Conservation (phyloP, 2,329 filamentous ascomycete species). For the Blastomyces silverae region DNA sequence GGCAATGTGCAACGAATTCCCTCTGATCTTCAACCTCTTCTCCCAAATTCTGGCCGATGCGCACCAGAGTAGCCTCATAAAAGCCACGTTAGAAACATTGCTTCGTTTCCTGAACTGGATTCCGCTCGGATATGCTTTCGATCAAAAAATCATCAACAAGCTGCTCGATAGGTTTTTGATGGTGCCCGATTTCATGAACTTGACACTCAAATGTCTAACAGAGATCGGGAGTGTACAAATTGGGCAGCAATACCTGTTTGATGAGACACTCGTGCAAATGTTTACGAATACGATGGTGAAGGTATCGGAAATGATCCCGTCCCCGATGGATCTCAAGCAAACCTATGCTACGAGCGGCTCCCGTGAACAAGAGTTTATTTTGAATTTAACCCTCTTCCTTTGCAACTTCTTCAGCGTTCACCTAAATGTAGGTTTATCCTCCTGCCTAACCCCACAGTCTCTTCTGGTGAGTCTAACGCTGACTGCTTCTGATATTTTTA, state of each 20-base stretch:
- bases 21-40: conserved; percentile 95
- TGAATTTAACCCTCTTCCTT: conserved; percentile 91
- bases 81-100: conserved; percentile 92
- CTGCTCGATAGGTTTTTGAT: conserved; percentile 87
- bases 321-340: conserved; percentile 80
- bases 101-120: conserved; percentile 99
- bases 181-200: conserved; percentile 89
- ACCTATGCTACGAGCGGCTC: conserved; percentile 90
- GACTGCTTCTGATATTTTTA: conserved; percentile 30
- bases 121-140: conserved; percentile 95
- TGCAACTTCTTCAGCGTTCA: conserved; percentile 97
- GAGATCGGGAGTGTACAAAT: conserved; percentile 94
- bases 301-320: conserved; percentile 86
- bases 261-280: conserved; percentile 95
- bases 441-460: background rate
- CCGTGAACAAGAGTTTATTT: conserved; percentile 92
- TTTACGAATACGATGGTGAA: conserved; percentile 94
- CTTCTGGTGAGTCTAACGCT: conserved; percentile 1
- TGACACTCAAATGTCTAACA: conserved; percentile 92
- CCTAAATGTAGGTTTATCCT: conserved; percentile 57
- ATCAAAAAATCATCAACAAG: conserved; percentile 93
- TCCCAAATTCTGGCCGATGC: conserved; percentile 90
- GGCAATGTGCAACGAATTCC: conserved; percentile 98
- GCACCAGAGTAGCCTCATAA: conserved; percentile 79
- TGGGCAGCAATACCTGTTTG: conserved; percentile 67